Base-by-base conservation (phyloP, 768 basidiomycete genomes). In the Strobilomyces confusus region DNA sequence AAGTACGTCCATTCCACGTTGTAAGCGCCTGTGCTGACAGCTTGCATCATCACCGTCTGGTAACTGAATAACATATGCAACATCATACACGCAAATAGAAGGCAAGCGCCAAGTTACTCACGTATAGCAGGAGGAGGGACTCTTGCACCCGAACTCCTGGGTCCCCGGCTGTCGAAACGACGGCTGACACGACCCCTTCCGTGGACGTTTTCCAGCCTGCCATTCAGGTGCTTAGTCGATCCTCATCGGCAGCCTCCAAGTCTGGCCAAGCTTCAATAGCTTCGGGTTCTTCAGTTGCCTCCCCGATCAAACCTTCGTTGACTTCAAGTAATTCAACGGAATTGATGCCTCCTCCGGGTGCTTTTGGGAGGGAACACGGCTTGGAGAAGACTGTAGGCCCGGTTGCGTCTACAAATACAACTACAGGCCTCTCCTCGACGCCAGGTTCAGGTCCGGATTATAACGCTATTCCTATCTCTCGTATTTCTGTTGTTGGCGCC, bases 1-100 rank as follows among this genome's bases (percentile, higher is more conserved):
- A 63, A 36, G 67, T 70, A 55, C 17, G 64, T 53, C 13, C n/a
- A n/a, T 20, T 37, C 12, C 29, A 30, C 42, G n/a, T 4, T 45
- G 13, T 40, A 32, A 34, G 19, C 29, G 23, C 26, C 43, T 49
- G 12, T 4, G 3, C 50, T 60, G 30, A 61, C 19, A 13, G 9
- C 2, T 25, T 22, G 9, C 14, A 33, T 38, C 38, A 38, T 49
- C 26, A 5, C 17, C 34, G 2, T n/a, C 12, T 11, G 30, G 14
- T 32, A 33, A 48, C 30, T 17, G 33, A 30, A 40, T 23, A 26
- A 11, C 32, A 5, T 32, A 9, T 48, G 4, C 11, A 15, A 8
- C 43, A 46, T 12, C 22, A 22, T 30, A 22, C 44, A 14, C 32
- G 17, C 49, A 9, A 34, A 11, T 29, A 44, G 22, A 58, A 40